Percentiles rank a stretch among this genome's conserved stretches.
Conservation (phyloP, 257 asterid species). For the Henckelia pumila region DNA sequence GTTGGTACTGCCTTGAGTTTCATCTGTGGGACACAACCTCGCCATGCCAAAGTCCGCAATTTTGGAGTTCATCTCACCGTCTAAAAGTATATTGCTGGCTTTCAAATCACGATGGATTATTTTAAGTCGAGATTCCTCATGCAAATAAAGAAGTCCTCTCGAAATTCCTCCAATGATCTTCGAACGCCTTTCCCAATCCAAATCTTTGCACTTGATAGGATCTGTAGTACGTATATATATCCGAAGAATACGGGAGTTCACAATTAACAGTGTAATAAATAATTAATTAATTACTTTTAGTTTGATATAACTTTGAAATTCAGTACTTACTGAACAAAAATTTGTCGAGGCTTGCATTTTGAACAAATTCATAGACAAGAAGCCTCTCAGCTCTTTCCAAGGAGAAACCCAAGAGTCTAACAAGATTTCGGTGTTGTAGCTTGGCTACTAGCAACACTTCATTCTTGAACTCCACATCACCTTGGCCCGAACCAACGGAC, state of each 20-base stretch:
- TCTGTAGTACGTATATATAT: neutral
- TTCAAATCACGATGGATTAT: conserved; percentile 53
- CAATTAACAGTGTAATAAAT: neutral
- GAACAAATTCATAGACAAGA: conserved; percentile 27
- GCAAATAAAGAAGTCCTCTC: conserved; percentile 42
- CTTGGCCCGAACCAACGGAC: conserved; percentile 19
- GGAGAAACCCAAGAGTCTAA: conserved; percentile 35
- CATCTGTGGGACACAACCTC: conserved; percentile 34
- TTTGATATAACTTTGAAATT: neutral
- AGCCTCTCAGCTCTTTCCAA: conserved; percentile 21
- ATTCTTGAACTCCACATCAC: conserved; percentile 22
- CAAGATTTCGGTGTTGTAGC: conserved; percentile 36
- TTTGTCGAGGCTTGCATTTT: conserved; percentile 33
- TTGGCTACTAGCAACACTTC: conserved; percentile 29
- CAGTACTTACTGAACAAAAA: conserved; percentile 40
- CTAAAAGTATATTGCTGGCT: conserved; percentile 42
- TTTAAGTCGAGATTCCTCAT: too few species aligned
- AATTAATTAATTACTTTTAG: too few species aligned
- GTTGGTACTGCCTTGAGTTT: conserved; percentile 37
- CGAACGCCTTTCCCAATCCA: conserved; percentile 46
- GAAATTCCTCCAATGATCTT: conserved; percentile 45
- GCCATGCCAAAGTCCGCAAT: conserved; percentile 66
- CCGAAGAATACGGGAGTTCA: neutral
- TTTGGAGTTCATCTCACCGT: conserved; percentile 45
- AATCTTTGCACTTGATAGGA: neutral